Percentiles rank a stretch among this genome's conserved stretches.
Evolutionary conservation across 169 alveolate genomes (phyloP).

Genomic region (Babesia microti): DNA sequence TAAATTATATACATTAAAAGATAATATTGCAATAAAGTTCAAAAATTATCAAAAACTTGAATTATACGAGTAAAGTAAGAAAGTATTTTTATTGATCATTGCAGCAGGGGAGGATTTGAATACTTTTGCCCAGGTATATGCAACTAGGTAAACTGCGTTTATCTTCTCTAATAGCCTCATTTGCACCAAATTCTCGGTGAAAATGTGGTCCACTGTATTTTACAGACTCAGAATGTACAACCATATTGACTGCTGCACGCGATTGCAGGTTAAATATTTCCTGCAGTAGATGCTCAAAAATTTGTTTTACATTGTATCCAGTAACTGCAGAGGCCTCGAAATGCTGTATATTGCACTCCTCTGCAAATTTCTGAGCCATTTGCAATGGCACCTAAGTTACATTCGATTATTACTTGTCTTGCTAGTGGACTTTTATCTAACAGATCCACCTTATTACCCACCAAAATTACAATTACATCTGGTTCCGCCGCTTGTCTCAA

Average conservation of each 20-base stretch:
- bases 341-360: constrained; percentile 75
- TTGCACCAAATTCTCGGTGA: too few species aligned
- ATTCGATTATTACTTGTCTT: constrained; percentile 71
- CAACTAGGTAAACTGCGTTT: too few species aligned
- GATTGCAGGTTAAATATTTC: constrained; percentile 60
- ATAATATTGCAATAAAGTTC: too few species aligned
- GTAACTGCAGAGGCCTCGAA: constrained; percentile 94
- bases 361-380: constrained; percentile 79
- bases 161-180: too few species aligned
- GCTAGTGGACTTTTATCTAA: constrained; percentile 75
- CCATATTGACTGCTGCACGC: constrained; percentile 31
- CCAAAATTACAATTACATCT: constrained; percentile 92
- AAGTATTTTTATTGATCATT: too few species aligned
- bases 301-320: constrained; percentile 88
- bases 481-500: constrained; percentile 93
- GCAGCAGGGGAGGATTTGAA: too few species aligned
- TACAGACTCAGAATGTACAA: too few species aligned
- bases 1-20: too few species aligned
- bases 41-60: too few species aligned
- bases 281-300: constrained; percentile 87
- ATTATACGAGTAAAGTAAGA: too few species aligned
- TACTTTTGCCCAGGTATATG: too few species aligned
- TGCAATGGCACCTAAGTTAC: constrained; percentile 31
- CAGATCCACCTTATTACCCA: constrained; percentile 97
- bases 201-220: too few species aligned